Evolutionary conservation across 1,284 basidiomycete genomes (phyloP), one percentile per base, ranked within the genome.

Genomic region (Serendipita sp.): DNA sequence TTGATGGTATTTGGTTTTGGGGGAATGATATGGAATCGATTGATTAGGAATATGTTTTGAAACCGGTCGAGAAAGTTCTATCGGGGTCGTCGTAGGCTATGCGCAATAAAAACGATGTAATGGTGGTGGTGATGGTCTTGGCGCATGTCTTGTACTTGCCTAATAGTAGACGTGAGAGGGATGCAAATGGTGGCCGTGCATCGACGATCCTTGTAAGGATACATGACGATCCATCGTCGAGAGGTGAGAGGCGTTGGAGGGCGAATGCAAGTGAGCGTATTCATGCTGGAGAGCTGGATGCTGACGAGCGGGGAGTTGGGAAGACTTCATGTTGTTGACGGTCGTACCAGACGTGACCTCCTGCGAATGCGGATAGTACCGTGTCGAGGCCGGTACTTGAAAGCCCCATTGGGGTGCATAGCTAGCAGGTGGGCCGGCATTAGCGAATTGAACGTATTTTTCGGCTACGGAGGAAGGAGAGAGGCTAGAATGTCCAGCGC

Each of bases 351-450:
- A 41, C 38, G 38, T 41, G 38, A 13, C 38, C 13, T 41, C 38
- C 38, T 41, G 38, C 38, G 38, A 13, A 13, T 41, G 38, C 38
- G 38, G 38, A 13, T 41, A n/a, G 45, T 49, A 49, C 17, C 17
- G 45, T 6, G 29, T 49, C 45, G 53, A n/a, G 8, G 53, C 4
- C n/a, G 53, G 53, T 10, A 58, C 32, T n/a, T 58, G 53, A n/a
- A 22, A 58, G 4, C 53, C 53, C 53, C 53, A 58, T 34, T 58
- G 53, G 5, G 53, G 53, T 32, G 10, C 53, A n/a, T 58, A 58
- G 53, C 53, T 58, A n/a, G 53, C 53, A 30, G 53, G 53, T 10
- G 53, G 53, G n/a, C 53, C 53, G 32, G 53, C 53, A 32, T 58
- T 58, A n/a, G 53, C 53, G 32, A 58, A 58, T 29, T 58, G 29